phyloP scores from a whole-genome alignment of 805 yeast genomes.

The Brettanomyces nanus region DNA sequence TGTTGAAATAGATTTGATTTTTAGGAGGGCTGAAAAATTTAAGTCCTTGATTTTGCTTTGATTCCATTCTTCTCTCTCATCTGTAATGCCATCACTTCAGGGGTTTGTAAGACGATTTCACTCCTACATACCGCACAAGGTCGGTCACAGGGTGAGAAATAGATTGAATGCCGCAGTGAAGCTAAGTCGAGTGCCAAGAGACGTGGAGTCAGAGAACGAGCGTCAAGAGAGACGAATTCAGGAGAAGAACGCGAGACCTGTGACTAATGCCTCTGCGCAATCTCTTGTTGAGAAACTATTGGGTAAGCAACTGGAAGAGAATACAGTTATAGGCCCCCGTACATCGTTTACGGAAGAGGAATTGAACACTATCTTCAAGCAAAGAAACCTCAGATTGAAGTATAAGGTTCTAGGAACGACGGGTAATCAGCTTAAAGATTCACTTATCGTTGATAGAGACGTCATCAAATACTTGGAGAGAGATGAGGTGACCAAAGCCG shows the following conservation, averaged over 20 bases:
- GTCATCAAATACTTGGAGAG: constrained; percentile 42
- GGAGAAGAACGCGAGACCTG: constrained; percentile 17
- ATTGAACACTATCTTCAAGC: constrained; percentile 16
- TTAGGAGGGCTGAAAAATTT: not conserved
- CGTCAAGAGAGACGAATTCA: constrained; percentile 6
- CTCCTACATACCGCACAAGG: too few species aligned
- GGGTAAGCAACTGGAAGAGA: constrained; percentile 12
- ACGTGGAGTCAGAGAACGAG: not conserved
- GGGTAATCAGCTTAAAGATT: constrained; percentile 49
- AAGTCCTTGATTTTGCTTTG: too few species aligned
- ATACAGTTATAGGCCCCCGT: constrained; percentile 15
- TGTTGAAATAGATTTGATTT: not conserved
- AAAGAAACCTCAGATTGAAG: constrained; percentile 34
- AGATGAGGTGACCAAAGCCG: constrained; percentile 45
- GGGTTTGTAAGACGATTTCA: too few species aligned
- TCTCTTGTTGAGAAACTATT: constrained; percentile 15
- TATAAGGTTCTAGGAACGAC: constrained; percentile 52
- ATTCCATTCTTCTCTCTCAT: too few species aligned
- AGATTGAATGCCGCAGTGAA: constrained; percentile 1
- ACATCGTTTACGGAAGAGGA: constrained; percentile 21
- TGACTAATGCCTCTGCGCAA: constrained; percentile 23
- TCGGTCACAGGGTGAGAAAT: not conserved
- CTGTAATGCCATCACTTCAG: too few species aligned
- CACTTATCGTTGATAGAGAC: constrained; percentile 46
- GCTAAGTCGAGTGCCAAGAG: not conserved